Base-by-base conservation (phyloP, 768 basidiomycete genomes). In the Suillus clintonianus region DNA sequence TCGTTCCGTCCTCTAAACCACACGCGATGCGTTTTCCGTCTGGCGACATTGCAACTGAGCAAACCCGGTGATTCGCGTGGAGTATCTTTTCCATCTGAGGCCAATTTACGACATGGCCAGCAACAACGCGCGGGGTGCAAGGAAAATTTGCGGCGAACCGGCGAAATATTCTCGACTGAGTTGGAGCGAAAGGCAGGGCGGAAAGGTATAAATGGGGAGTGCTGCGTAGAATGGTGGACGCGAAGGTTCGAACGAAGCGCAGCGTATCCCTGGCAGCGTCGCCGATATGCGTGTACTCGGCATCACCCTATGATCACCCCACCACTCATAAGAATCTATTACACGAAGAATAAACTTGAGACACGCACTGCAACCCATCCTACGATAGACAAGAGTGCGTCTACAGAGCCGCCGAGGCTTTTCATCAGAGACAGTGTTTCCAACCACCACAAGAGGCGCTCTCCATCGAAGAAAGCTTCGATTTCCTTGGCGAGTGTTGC, bases 191-290 rank as follows among this genome's bases (percentile, higher is more conserved):
- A 19, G 71, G 69, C 15, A 73, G 37, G 0, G 67, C 70, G n/a
- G 70, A 72, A 4, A 72, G 8, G 62, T 72, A 72, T 9, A 72
- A 65, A 45, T 73, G 72, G 2, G 71, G 71, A 8, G 62, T 64
- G 63, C 66, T 69, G 30, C 68, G 61, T 22, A 60, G 14, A 8
- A 71, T 68, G 10, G 61, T 34, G 32, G n/a, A 10, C 9, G 11
- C 48, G 42, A 71, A 72, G 3, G 51, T 42, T n/a, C 48, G 27
- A 11, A 70, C 54, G 56, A 70, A 70, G 37, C 59, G 58, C 2
- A 42, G 30, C 0, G 47, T 47, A 45, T 71, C 69, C n/a, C 42
- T 30, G 13, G 48, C 51, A 17, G 55, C 32, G 4, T 36, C 24
- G 27, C 27, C 4, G 24, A 43, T 43, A 34, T 45, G 39, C 5